Evolutionary conservation across 2,329 filamentous ascomycete species (phyloP).

Genomic region (Aspergillus transmontanensis): DNA sequence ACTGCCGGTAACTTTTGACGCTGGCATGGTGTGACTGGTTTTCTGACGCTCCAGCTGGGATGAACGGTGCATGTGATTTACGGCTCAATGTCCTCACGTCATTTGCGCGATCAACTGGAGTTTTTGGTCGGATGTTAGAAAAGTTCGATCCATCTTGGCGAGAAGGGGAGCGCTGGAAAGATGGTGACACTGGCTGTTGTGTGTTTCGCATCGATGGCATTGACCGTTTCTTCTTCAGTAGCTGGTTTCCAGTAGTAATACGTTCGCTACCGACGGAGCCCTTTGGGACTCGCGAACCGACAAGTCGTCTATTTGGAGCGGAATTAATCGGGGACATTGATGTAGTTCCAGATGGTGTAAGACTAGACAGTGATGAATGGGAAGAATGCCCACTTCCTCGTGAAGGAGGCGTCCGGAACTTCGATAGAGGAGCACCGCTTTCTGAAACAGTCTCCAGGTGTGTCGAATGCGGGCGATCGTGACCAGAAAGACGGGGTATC

Average conservation of each 20-base stretch:
- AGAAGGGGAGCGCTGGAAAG: slow-evolving; percentile 38
- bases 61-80: slow-evolving; percentile 70
- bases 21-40: slow-evolving; percentile 77
- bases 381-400: slow-evolving; percentile 66
- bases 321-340: slow-evolving; percentile 60
- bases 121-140: slow-evolving; percentile 61
- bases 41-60: slow-evolving; percentile 74
- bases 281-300: slow-evolving; percentile 47
- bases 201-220: slow-evolving; percentile 59
- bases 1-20: slow-evolving; percentile 69
- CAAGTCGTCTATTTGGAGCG: slow-evolving; percentile 63
- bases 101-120: slow-evolving; percentile 64
- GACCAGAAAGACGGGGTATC: slow-evolving; percentile 74
- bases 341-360: slow-evolving; percentile 63
- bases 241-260: slow-evolving; percentile 56
- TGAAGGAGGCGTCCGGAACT: slow-evolving; percentile 65
- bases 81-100: slow-evolving; percentile 49
- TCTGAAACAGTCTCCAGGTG: slow-evolving; percentile 89
- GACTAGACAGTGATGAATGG: slow-evolving; percentile 68
- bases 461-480: slow-evolving; percentile 72
- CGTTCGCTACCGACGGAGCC: slow-evolving; percentile 47
- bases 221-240: slow-evolving; percentile 63
- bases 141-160: slow-evolving; percentile 39
- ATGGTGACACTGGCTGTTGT: slow-evolving; percentile 31
- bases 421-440: slow-evolving; percentile 72